Percentiles rank a stretch among this genome's conserved stretches.
phyloP scores from a whole-genome alignment of 805 yeast species.

The Ogataea populi-albae region DNA sequence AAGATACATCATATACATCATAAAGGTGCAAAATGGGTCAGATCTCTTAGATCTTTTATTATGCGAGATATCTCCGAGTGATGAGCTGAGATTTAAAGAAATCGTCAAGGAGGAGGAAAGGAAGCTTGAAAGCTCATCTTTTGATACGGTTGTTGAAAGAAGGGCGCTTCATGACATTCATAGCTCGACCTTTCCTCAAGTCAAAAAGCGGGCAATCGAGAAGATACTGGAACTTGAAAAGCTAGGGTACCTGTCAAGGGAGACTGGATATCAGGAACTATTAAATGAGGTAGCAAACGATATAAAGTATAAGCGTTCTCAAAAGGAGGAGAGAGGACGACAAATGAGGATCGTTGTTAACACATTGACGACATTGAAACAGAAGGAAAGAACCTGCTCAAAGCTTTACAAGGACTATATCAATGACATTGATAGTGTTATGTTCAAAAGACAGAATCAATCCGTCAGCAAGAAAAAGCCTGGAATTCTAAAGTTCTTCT shows the following conservation, averaged over 20 bases:
- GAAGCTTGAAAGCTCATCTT: constrained; percentile 20
- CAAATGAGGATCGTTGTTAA: constrained; percentile 41
- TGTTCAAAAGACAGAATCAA: constrained; percentile 41
- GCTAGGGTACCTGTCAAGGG: constrained; percentile 59
- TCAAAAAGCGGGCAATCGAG: constrained; percentile 74
- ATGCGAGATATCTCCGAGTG: constrained; percentile 61
- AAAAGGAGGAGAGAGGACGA: constrained; percentile 39
- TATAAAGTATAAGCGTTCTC: constrained; percentile 49
- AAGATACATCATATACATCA: constrained; percentile 74
- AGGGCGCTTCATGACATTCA: constrained; percentile 39
- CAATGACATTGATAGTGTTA: constrained; percentile 42
- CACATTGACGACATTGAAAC: constrained; percentile 42
- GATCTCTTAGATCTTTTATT: constrained; percentile 53
- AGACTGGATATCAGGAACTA: constrained; percentile 71
- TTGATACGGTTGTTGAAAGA: constrained; percentile 33
- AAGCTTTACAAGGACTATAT: constrained; percentile 46
- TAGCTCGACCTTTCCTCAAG: constrained; percentile 56
- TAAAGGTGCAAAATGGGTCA: constrained; percentile 77
- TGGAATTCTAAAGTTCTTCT: constrained; percentile 43
- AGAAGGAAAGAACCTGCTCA: constrained; percentile 44
- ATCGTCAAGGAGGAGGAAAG: constrained; percentile 49
- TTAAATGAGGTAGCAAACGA: constrained; percentile 83
- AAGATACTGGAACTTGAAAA: constrained; percentile 72
- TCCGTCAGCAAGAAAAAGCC: constrained; percentile 45
- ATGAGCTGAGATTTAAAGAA: constrained; percentile 62